These are phyloP conservation scores for Fagopyrum esculentum DNA, from an alignment of 148 eudicot genomes.

Conservation along the genomic window DNA sequence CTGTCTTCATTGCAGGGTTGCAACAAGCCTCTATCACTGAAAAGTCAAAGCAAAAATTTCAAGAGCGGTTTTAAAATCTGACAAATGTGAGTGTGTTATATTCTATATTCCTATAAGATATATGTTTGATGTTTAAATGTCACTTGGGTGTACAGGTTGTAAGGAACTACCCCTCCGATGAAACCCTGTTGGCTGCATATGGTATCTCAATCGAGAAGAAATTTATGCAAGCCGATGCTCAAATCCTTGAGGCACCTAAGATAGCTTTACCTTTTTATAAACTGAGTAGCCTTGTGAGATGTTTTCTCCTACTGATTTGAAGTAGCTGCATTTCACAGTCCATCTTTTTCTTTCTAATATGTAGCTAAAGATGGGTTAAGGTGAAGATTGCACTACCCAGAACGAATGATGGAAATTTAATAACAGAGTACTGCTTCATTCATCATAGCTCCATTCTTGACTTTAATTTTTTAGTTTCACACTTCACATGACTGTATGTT, in stretches of 20 bases:
- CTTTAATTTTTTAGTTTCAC: neutral
- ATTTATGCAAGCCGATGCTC: too few relatives aligned
- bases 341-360: too few relatives aligned
- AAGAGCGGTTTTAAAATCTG: constrained; percentile 50
- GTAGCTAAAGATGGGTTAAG: too few relatives aligned
- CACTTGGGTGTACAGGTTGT: constrained; percentile 48
- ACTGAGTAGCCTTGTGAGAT: too few relatives aligned
- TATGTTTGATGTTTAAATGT: constrained; percentile 17
- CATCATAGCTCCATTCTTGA: neutral
- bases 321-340: too few relatives aligned
- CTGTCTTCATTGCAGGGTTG: constrained; percentile 61
- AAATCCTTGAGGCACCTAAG: too few relatives aligned
- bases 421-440: constrained; percentile 46
- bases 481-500: neutral
- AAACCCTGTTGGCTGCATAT: constrained; percentile 49
- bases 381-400: constrained; percentile 55
- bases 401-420: constrained; percentile 77
- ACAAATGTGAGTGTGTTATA: constrained; percentile 47
- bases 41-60: constrained; percentile 78
- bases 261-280: too few relatives aligned
- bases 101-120: neutral
- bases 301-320: too few relatives aligned
- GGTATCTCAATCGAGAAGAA: too few relatives aligned
- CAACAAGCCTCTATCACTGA: constrained; percentile 65
- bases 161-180: constrained; percentile 39